These are phyloP conservation scores for Fusarium armeniacum DNA, from an alignment of 2,329 filamentous ascomycete genomes.

Conservation along the genomic window DNA sequence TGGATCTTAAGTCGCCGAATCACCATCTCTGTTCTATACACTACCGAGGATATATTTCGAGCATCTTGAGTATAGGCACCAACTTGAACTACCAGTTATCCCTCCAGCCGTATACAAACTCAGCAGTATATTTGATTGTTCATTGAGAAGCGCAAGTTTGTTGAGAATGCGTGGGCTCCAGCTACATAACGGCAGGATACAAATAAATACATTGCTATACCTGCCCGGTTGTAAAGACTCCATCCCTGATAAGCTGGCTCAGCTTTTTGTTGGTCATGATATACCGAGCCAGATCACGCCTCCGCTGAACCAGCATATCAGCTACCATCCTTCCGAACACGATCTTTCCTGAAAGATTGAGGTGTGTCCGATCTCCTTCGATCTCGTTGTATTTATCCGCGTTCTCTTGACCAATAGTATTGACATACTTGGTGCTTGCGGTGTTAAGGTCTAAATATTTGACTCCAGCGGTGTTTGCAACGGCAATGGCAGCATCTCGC, in stretches of 20 bases:
- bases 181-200: too few relatives aligned
- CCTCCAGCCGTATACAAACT: too few relatives aligned
- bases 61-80: too few relatives aligned
- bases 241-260: slow-evolving; percentile 12
- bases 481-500: slow-evolving; percentile 15
- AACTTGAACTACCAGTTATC: too few relatives aligned
- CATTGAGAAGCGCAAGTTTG: too few relatives aligned
- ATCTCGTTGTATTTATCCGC: slow-evolving; percentile 26
- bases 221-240: slow-evolving; percentile 2
- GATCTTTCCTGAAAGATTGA: slow-evolving; percentile 13
- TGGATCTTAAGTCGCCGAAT: too few relatives aligned
- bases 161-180: too few relatives aligned
- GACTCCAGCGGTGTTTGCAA: not conserved
- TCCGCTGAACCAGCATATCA: slow-evolving; percentile 22
- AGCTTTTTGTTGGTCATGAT: slow-evolving; percentile 2
- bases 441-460: slow-evolving; percentile 15
- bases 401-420: slow-evolving; percentile 20
- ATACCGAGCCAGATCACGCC: slow-evolving; percentile 11
- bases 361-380: slow-evolving; percentile 24
- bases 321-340: slow-evolving; percentile 26
- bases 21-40: too few relatives aligned
- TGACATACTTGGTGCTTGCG: slow-evolving; percentile 23
- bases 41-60: too few relatives aligned
- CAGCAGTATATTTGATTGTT: too few relatives aligned
- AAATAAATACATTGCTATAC: not conserved